phyloP scores from a whole-genome alignment of 129 eudicot species.

The Flaveria bidentis region DNA sequence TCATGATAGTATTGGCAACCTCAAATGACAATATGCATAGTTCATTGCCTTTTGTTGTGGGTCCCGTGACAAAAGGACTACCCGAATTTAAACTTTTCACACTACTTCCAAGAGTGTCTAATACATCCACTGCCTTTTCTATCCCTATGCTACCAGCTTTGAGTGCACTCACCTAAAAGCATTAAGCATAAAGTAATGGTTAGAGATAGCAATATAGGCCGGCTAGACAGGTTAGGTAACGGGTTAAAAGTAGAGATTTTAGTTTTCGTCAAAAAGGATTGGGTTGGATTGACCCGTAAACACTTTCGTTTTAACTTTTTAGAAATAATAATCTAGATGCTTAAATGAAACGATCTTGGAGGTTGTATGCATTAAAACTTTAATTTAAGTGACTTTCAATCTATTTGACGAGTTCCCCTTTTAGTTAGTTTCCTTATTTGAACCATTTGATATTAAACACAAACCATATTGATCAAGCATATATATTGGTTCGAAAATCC shows the following conservation, averaged over 20 bases:
- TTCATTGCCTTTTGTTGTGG: constrained; percentile 63
- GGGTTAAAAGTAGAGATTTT: not conserved
- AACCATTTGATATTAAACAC: not conserved
- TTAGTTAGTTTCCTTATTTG: not conserved
- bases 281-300: not conserved
- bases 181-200: not conserved
- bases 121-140: constrained; percentile 68
- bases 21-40: constrained; percentile 81
- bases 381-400: not conserved
- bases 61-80: constrained; percentile 64
- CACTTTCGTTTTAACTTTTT: not conserved
- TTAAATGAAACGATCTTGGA: not conserved
- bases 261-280: not conserved
- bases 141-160: constrained; percentile 69
- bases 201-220: constrained; percentile 14
- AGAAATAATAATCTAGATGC: not conserved
- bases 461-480: not conserved
- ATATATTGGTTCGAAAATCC: not conserved
- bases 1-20: constrained; percentile 93
- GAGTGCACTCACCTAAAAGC: constrained; percentile 56
- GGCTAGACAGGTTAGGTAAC: not conserved
- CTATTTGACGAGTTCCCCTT: not conserved
- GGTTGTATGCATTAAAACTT: not conserved
- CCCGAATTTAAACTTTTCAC: constrained; percentile 61
- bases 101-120: constrained; percentile 88